These are phyloP conservation scores for Exophiala sideris DNA, from an alignment of 2,329 filamentous ascomycete genomes.

Conservation along the genomic window DNA sequence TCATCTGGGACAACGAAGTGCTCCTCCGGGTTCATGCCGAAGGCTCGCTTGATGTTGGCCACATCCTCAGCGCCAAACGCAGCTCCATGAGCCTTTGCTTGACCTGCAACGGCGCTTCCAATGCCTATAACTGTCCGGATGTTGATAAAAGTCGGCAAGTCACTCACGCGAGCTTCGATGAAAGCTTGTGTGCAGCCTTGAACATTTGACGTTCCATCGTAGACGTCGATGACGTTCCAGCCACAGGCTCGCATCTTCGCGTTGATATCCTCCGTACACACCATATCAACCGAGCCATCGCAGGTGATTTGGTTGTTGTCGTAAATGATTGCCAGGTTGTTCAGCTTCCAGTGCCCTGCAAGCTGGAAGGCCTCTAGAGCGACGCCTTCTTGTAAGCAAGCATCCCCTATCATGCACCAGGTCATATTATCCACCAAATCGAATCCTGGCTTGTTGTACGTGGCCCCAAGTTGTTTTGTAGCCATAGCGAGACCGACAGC, in stretches of 20 bases:
- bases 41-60: conserved; percentile 51
- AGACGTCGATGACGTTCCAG: conserved; percentile 55
- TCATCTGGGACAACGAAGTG: conserved; percentile 46
- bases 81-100: conserved; percentile 57
- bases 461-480: conserved; percentile 51
- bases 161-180: conserved; percentile 35
- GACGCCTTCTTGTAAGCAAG: conserved; percentile 58
- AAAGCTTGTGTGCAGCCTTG: conserved; percentile 47
- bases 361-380: conserved; percentile 56
- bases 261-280: conserved; percentile 57
- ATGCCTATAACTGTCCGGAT: conserved; percentile 53
- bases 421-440: conserved; percentile 49
- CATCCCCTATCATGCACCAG: conserved; percentile 58
- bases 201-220: conserved; percentile 53
- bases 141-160: conserved; percentile 56
- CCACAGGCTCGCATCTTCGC: conserved; percentile 56
- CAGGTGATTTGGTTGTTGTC: conserved; percentile 62
- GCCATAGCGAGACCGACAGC: conserved; percentile 58
- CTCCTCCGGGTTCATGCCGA: conserved; percentile 50
- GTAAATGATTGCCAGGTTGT: conserved; percentile 58
- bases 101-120: conserved; percentile 47
- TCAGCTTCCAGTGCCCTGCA: conserved; percentile 54
- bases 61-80: conserved; percentile 56
- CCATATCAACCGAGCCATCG: conserved; percentile 54
- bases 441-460: conserved; percentile 49